Percentiles rank a stretch among this genome's conserved stretches.
These are phyloP conservation scores for Torulaspora globosa DNA, from an alignment of 1,139 yeast species.

Conservation along the genomic window DNA sequence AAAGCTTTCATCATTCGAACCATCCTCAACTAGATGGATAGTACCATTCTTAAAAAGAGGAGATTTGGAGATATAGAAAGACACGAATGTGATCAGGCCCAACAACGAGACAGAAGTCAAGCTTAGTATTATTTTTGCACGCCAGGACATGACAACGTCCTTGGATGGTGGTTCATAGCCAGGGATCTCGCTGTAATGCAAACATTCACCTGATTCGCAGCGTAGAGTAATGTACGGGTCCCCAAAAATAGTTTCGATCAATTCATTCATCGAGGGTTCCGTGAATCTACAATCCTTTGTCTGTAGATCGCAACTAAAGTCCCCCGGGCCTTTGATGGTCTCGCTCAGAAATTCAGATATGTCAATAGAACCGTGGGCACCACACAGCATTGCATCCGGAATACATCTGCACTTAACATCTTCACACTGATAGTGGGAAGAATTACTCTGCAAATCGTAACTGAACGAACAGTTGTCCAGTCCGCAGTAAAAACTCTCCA, in stretches of 20 bases:
- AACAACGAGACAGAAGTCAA: constrained; percentile 39
- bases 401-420: constrained; percentile 77
- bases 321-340: constrained; percentile 91
- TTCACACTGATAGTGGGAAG: constrained; percentile 75
- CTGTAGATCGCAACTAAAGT: constrained; percentile 70
- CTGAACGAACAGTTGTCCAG: constrained; percentile 65
- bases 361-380: constrained; percentile 89
- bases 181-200: constrained; percentile 88
- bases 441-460: constrained; percentile 57
- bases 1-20: constrained; percentile 38
- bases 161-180: constrained; percentile 71
- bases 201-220: constrained; percentile 84
- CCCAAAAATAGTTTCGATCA: constrained; percentile 86
- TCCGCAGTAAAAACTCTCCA: constrained; percentile 87
- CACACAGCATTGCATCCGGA: constrained; percentile 91
- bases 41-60: constrained; percentile 50
- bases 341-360: constrained; percentile 88
- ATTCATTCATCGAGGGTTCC: constrained; percentile 94
- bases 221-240: constrained; percentile 79
- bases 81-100: constrained; percentile 36
- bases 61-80: constrained; percentile 55
- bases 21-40: constrained; percentile 33
- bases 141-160: constrained; percentile 46
- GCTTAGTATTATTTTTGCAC: constrained; percentile 45
- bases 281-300: constrained; percentile 67